Evolutionary conservation across 768 basidiomycete species (phyloP).

Genomic region (Lentinus brumalis): DNA sequence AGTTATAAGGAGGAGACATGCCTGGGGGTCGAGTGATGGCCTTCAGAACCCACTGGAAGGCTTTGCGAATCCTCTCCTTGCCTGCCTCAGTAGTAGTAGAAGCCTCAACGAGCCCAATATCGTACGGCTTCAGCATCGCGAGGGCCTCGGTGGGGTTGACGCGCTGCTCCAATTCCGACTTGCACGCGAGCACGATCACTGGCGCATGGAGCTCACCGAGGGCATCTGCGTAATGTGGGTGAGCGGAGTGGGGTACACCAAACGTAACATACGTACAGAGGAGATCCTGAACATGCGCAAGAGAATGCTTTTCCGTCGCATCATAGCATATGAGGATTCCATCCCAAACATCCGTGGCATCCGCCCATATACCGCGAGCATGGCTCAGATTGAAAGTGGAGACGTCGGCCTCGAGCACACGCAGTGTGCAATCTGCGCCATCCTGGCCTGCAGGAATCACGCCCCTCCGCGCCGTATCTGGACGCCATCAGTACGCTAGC

Average conservation of each 20-base stretch:
- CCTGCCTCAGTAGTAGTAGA: conserved; percentile 56
- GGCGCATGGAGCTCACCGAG: conserved; percentile 61
- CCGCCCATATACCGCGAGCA: conserved; percentile 12
- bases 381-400: conserved; percentile 33
- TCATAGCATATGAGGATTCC: conserved; percentile 90
- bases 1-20: conserved; percentile 25
- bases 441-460: conserved; percentile 24
- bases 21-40: conserved; percentile 14
- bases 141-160: conserved; percentile 60
- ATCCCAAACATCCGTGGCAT: conserved; percentile 37
- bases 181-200: conserved; percentile 82
- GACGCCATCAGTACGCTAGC: conserved; percentile 32
- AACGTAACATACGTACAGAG: conserved; percentile 58
- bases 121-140: conserved; percentile 56
- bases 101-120: conserved; percentile 80
- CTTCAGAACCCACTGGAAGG: conserved; percentile 72
- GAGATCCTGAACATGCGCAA: conserved; percentile 64
- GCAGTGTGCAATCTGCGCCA: conserved; percentile 20
- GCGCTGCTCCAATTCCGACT: conserved; percentile 66
- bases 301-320: conserved; percentile 61
- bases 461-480: conserved; percentile 47
- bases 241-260: conserved; percentile 8
- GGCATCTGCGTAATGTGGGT: conserved; percentile 44
- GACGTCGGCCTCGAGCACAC: conserved; percentile 35
- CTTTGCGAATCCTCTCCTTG: conserved; percentile 70